A percentile compares a stretch with the other conserved stretches of the same genome.
Conservation (phyloP, 192 early-diverging fungal genomes). For the Coemansia brasiliensis region DNA sequence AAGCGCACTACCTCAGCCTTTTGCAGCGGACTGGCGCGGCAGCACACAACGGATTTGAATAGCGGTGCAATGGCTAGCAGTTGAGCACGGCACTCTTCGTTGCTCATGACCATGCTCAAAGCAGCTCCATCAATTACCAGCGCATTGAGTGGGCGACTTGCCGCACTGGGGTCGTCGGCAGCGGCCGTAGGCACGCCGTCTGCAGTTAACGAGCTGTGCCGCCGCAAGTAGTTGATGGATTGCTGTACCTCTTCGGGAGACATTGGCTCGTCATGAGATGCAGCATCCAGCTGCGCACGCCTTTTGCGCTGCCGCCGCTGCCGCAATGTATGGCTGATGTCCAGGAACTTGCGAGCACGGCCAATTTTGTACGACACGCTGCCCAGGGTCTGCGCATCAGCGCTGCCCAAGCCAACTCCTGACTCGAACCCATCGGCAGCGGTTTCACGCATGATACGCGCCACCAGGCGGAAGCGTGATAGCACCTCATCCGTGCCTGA, state of each 20-base stretch:
- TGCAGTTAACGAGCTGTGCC: constrained; percentile 29
- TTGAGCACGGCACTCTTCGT: constrained; percentile 36
- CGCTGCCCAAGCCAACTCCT: constrained; percentile 23
- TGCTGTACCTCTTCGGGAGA: constrained; percentile 40
- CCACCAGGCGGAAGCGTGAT: constrained; percentile 49
- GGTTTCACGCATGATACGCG: constrained; percentile 52
- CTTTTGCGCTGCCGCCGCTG: constrained; percentile 13
- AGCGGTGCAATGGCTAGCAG: constrained; percentile 69
- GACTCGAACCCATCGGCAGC: constrained; percentile 8
- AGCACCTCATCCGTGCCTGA: constrained; percentile 42
- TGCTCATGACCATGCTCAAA: constrained; percentile 53
- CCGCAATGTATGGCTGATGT: constrained; percentile 31
- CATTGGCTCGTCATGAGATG: constrained; percentile 20
- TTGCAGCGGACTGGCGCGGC: constrained; percentile 89
- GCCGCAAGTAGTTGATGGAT: constrained; percentile 46
- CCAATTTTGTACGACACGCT: constrained; percentile 54
- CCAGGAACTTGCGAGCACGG: constrained; percentile 45
- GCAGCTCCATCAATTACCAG: constrained; percentile 85
- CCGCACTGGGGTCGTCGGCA: constrained; percentile 8
- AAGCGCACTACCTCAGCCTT: constrained; percentile 93
- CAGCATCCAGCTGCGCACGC: constrained; percentile 3
- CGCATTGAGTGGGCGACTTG: constrained; percentile 57
- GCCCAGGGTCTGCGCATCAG: constrained; percentile 46
- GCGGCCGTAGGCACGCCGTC: constrained; percentile 9
- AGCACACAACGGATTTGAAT: constrained; percentile 87